A percentile compares a stretch with the other conserved stretches of the same genome.
Conservation (phyloP, 2,329 filamentous ascomycete genomes). For the Purpureocillium lavendulum region DNA sequence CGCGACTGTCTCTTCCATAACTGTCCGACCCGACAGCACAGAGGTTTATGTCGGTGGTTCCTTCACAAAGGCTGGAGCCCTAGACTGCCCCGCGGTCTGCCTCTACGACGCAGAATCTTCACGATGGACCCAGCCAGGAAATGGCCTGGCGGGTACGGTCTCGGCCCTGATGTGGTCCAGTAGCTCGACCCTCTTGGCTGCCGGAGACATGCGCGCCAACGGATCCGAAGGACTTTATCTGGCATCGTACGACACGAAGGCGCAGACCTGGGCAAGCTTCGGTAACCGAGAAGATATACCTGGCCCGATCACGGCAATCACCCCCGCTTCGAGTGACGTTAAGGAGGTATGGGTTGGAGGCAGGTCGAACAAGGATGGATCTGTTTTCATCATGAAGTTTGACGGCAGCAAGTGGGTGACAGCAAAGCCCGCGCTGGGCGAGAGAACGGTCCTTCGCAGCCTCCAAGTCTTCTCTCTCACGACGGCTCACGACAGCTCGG, state of each 20-base stretch:
- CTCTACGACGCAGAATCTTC: slow-evolving; percentile 60
- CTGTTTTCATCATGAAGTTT: slow-evolving; percentile 74
- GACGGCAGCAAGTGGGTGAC: slow-evolving; percentile 64
- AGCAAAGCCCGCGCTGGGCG: slow-evolving; percentile 53
- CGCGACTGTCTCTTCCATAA: slow-evolving; percentile 69
- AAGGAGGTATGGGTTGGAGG: slow-evolving; percentile 79
- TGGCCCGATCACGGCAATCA: slow-evolving; percentile 70
- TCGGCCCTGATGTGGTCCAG: slow-evolving; percentile 69
- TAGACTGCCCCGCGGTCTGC: slow-evolving; percentile 78
- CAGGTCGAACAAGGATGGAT: slow-evolving; percentile 50
- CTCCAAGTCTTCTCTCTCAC: slow-evolving; percentile 74
- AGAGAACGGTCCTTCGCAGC: slow-evolving; percentile 62
- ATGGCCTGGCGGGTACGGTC: slow-evolving; percentile 61
- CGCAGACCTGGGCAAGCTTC: slow-evolving; percentile 57
- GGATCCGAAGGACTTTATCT: slow-evolving; percentile 55
- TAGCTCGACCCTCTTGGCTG: slow-evolving; percentile 63
- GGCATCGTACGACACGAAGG: slow-evolving; percentile 62
- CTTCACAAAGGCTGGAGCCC: slow-evolving; percentile 74
- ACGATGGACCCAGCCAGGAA: slow-evolving; percentile 76
- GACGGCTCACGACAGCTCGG: slow-evolving; percentile 54
- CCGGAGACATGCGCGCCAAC: slow-evolving; percentile 65
- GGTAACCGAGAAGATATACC: slow-evolving; percentile 59
- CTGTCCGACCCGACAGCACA: slow-evolving; percentile 57
- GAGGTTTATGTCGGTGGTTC: slow-evolving; percentile 81
- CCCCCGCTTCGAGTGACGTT: slow-evolving; percentile 62